Conservation (phyloP, 164 flowering plant genomes). For the Stephania japonica region DNA sequence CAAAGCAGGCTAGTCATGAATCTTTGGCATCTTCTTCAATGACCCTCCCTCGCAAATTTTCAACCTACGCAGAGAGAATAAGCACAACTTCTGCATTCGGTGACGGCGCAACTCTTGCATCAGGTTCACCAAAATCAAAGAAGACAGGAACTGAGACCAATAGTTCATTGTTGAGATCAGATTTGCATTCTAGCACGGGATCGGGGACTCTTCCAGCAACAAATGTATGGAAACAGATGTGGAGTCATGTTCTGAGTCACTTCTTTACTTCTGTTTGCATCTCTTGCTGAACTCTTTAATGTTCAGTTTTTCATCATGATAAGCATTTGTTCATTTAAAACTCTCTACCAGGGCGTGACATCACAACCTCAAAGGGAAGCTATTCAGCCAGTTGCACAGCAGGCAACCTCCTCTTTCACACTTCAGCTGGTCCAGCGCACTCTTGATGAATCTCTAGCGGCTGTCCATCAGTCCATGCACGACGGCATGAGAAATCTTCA, state of each 20-base stretch:
- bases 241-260: background rate
- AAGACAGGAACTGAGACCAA: constrained; percentile 81
- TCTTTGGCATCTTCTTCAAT: constrained; percentile 38
- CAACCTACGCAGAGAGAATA: constrained; percentile 89
- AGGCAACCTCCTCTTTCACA: constrained; percentile 59
- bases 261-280: background rate
- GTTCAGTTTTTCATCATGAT: background rate
- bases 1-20: constrained; percentile 43
- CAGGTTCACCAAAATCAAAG: constrained; percentile 88
- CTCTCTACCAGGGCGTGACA: constrained; percentile 20
- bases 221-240: constrained; percentile 39
- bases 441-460: constrained; percentile 67
- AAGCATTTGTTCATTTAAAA: background rate
- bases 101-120: constrained; percentile 46
- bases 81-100: constrained; percentile 59
- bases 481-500: constrained; percentile 93
- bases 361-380: constrained; percentile 33
- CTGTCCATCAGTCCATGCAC: constrained; percentile 73
- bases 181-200: constrained; percentile 34
- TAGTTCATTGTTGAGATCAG: constrained; percentile 49
- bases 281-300: background rate
- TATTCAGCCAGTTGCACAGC: constrained; percentile 27
- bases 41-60: constrained; percentile 47
- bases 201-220: constrained; percentile 31
- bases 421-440: constrained; percentile 86